Evolutionary conservation across 169 alveolate species (phyloP).

Genomic region (Cryptosporidium ubiquitum): DNA sequence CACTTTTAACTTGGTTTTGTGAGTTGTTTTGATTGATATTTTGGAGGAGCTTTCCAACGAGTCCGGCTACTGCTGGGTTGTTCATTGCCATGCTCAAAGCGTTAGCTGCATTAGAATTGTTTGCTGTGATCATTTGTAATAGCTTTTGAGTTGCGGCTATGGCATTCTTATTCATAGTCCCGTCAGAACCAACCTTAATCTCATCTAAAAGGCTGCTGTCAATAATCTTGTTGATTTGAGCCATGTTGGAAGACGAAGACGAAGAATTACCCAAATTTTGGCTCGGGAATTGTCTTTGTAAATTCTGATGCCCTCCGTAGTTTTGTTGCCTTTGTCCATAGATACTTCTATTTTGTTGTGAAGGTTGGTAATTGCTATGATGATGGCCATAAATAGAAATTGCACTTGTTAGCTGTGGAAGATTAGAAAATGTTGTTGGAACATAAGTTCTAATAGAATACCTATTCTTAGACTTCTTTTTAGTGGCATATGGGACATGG

Average conservation of each 20-base stretch:
- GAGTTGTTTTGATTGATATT: constrained; percentile 10
- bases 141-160: constrained; percentile 57
- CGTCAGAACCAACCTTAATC: constrained; percentile 40
- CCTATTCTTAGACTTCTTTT: constrained; percentile 50
- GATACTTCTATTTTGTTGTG: not conserved
- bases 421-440: constrained; percentile 69
- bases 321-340: constrained; percentile 22
- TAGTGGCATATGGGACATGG: constrained; percentile 61
- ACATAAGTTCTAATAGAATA: constrained; percentile 70
- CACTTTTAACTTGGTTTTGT: not conserved
- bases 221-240: not conserved
- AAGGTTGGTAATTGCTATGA: not conserved
- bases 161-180: constrained; percentile 38
- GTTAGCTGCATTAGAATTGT: constrained; percentile 64
- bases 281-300: not conserved
- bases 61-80: constrained; percentile 72
- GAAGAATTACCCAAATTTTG: not conserved
- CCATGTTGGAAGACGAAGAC: not conserved
- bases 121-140: constrained; percentile 71
- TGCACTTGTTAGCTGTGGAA: constrained; percentile 68
- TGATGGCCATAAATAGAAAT: constrained; percentile 66
- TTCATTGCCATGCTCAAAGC: constrained; percentile 68
- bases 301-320: constrained; percentile 21
- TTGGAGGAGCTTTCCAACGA: constrained; percentile 64
- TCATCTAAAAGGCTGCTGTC: constrained; percentile 19